phyloP scores from a whole-genome alignment of 2,329 filamentous ascomycete species.

The Arthrinium puccinioides region DNA sequence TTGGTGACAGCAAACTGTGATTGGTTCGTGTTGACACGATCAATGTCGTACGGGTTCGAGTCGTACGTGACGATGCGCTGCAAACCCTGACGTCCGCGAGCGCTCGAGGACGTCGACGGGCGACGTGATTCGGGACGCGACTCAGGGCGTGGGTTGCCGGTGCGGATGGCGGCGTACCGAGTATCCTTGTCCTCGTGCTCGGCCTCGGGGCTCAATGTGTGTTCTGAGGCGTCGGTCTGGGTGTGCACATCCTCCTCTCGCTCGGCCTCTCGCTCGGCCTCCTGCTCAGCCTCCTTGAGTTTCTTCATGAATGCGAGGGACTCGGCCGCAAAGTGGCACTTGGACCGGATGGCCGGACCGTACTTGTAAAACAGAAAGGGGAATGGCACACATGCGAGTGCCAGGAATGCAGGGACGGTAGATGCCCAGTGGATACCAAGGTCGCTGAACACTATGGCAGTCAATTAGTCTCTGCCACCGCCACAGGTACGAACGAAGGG shows the following conservation, averaged over 20 bases:
- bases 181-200: not conserved
- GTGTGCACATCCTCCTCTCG: slow-evolving; percentile 18
- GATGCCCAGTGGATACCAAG: slow-evolving; percentile 70
- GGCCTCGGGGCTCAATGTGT: slow-evolving; percentile 11
- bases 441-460: slow-evolving; percentile 46
- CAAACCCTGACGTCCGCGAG: slow-evolving; percentile 14
- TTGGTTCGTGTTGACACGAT: slow-evolving; percentile 32
- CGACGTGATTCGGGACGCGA: not conserved
- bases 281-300: slow-evolving; percentile 16
- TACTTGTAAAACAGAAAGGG: slow-evolving; percentile 71
- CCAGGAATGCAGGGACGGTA: slow-evolving; percentile 68
- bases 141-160: not conserved
- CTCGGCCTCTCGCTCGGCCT: slow-evolving; percentile 9
- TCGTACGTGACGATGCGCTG: slow-evolving; percentile 25
- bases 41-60: slow-evolving; percentile 33
- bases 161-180: slow-evolving; percentile 1
- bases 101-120: not conserved
- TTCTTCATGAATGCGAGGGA: slow-evolving; percentile 48
- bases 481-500: no score
- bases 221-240: slow-evolving; percentile 13
- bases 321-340: slow-evolving; percentile 61
- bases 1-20: slow-evolving; percentile 11
- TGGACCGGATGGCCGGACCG: slow-evolving; percentile 54
- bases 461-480: no score
- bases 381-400: slow-evolving; percentile 63